Evolutionary conservation across 352 stramenopile species (phyloP).

Genomic region (Phytophthora megakarya): DNA sequence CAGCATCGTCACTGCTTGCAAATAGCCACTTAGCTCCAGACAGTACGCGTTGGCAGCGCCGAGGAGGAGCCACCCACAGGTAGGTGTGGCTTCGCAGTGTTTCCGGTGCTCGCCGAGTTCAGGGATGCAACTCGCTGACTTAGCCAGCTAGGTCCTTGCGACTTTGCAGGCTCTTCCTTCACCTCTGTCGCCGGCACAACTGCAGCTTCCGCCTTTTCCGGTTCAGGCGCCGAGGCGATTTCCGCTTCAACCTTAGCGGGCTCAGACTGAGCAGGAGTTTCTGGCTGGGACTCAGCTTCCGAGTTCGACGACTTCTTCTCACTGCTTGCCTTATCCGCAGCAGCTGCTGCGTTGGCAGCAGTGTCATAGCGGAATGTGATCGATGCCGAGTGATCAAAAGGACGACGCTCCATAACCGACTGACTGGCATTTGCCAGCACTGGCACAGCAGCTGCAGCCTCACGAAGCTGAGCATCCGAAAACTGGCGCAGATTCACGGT

Average conservation of each 20-base stretch:
- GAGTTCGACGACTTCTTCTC: slow-evolving; percentile 23
- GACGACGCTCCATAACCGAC: slow-evolving; percentile 65
- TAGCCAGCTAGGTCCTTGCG: slow-evolving; percentile 30
- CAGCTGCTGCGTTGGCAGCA: slow-evolving; percentile 36
- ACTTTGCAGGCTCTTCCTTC: slow-evolving; percentile 30
- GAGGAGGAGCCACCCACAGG: slow-evolving; percentile 33
- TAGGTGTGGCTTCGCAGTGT: slow-evolving; percentile 27
- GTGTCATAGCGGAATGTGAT: slow-evolving; percentile 69
- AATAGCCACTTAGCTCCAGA: slow-evolving; percentile 52
- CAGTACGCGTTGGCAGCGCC: slow-evolving; percentile 51
- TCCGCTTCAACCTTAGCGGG: slow-evolving; percentile 16
- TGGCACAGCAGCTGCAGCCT: slow-evolving; percentile 60
- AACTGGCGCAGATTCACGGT: slow-evolving; percentile 73
- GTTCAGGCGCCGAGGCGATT: slow-evolving; percentile 13
- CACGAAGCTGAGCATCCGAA: slow-evolving; percentile 63
- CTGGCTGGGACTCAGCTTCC: slow-evolving; percentile 17
- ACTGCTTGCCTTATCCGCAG: slow-evolving; percentile 33
- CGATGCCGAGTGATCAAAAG: slow-evolving; percentile 70
- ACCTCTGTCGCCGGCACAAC: slow-evolving; percentile 13
- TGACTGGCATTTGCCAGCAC: slow-evolving; percentile 61
- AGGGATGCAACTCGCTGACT: slow-evolving; percentile 35
- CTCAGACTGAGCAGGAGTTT: slow-evolving; percentile 14
- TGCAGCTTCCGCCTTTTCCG: slow-evolving; percentile 19
- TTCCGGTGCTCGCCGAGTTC: slow-evolving; percentile 29
- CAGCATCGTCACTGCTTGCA: slow-evolving; percentile 24